Percentiles rank a stretch among this genome's conserved stretches.
phyloP scores from a whole-genome alignment of 345 rosid species.

The Aethionema arabicum region DNA sequence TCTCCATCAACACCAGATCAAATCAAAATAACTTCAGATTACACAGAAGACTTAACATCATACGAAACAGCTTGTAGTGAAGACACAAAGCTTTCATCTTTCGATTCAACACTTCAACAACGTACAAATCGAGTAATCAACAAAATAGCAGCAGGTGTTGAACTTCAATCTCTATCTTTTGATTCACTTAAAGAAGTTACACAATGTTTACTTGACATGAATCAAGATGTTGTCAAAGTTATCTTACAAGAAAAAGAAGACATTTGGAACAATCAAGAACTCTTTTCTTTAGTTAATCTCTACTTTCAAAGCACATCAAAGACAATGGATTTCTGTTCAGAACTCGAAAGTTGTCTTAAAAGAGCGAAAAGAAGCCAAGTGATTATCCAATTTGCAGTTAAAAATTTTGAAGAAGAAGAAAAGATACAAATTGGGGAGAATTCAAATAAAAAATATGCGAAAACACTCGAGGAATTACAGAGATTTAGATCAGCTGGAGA shows the following conservation, averaged over 20 bases:
- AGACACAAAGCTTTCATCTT: slow-evolving; percentile 68
- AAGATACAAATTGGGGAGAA: slow-evolving; percentile 34
- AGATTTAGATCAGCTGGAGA: slow-evolving; percentile 64
- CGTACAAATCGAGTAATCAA: slow-evolving; percentile 60
- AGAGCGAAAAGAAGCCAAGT: slow-evolving; percentile 68
- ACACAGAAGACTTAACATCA: slow-evolving; percentile 49
- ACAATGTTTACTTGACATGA: slow-evolving; percentile 66
- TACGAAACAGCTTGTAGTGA: slow-evolving; percentile 71
- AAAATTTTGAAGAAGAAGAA: slow-evolving; percentile 56
- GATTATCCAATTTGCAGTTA: slow-evolving; percentile 61
- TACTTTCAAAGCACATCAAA: slow-evolving; percentile 65
- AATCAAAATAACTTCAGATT: slow-evolving; percentile 39
- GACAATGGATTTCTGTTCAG: slow-evolving; percentile 74
- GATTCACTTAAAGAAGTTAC: slow-evolving; percentile 80
- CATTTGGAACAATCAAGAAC: slow-evolving; percentile 65
- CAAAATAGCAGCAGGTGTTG: slow-evolving; percentile 56
- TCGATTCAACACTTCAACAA: slow-evolving; percentile 60
- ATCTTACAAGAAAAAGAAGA: slow-evolving; percentile 68
- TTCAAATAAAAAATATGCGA: slow-evolving; percentile 40
- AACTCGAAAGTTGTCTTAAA: slow-evolving; percentile 63
- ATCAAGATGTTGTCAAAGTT: slow-evolving; percentile 74
- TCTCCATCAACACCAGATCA: slow-evolving; percentile 39
- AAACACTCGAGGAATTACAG: slow-evolving; percentile 64
- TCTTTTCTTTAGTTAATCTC: slow-evolving; percentile 61
- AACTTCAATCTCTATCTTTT: slow-evolving; percentile 57